phyloP scores from a whole-genome alignment of 768 basidiomycete genomes.

The Asterophora lycoperdoides region DNA sequence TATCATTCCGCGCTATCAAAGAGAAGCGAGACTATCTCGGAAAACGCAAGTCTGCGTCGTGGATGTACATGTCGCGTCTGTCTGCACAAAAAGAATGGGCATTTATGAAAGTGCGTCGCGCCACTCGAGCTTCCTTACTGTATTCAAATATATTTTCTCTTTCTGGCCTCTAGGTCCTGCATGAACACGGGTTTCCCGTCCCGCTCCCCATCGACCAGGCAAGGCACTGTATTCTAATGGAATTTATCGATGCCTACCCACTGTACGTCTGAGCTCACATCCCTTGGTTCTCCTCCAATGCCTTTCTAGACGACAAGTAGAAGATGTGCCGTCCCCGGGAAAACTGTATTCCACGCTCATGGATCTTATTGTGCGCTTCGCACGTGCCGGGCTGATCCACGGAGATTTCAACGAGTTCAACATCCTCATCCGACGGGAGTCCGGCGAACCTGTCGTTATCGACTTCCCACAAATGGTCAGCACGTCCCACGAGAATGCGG shows the following conservation, averaged over 20 bases:
- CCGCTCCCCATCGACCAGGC: conserved; percentile 93
- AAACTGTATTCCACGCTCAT: conserved; percentile 88
- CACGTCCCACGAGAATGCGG: conserved; percentile 93
- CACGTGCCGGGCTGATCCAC: conserved; percentile 92
- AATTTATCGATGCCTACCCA: conserved; percentile 91
- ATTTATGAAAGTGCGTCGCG: conserved; percentile 82
- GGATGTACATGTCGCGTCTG: conserved; percentile 99
- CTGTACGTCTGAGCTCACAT: conserved; percentile 50
- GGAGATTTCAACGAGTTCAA: conserved; percentile 99
- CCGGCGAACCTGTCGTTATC: conserved; percentile 80
- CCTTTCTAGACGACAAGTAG: conserved; percentile 72
- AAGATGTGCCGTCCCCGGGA: conserved; percentile 79
- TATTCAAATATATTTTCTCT: background rate
- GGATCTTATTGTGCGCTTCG: conserved; percentile 95
- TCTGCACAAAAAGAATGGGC: conserved; percentile 98
- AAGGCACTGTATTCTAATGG: conserved; percentile 94
- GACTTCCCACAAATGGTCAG: conserved; percentile 99
- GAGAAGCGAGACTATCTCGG: conserved; percentile 95
- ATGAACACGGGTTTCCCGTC: conserved; percentile 91
- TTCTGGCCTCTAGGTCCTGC: conserved; percentile 60
- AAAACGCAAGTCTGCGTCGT: conserved; percentile 91
- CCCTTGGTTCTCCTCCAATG: conserved; percentile 8
- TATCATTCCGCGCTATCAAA: conserved; percentile 96
- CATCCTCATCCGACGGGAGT: conserved; percentile 81
- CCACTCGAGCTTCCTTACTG: background rate